Percentiles rank a stretch among this genome's conserved stretches.
phyloP scores from a whole-genome alignment of 2,329 filamentous ascomycete species.

The Truncatella angustata region DNA sequence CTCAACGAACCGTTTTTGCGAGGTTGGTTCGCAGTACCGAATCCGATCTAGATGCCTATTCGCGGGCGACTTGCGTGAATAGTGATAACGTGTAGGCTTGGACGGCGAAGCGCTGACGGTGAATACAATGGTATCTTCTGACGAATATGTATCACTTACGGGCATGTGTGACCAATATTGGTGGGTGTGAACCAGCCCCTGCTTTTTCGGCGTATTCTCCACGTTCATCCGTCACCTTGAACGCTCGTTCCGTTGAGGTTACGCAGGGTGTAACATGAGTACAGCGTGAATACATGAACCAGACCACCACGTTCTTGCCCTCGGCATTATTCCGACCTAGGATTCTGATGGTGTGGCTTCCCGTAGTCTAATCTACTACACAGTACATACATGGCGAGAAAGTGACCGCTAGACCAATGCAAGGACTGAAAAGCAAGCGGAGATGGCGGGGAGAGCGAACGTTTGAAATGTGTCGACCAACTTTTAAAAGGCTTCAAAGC shows the following conservation, averaged over 20 bases:
- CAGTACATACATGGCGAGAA: no score
- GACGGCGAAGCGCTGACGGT: neutral
- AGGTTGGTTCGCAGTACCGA: neutral
- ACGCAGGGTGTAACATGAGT: neutral
- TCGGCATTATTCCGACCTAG: neutral
- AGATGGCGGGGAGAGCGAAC: neutral
- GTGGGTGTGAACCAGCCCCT: neutral
- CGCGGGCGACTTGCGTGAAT: neutral
- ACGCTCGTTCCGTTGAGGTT: neutral
- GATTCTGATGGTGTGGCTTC: neutral
- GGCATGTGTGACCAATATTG: neutral
- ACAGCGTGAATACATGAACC: neutral
- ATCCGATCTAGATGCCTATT: neutral
- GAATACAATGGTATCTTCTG: neutral
- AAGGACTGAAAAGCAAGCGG: neutral
- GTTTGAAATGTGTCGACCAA: neutral
- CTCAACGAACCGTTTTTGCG: conserved; percentile 1
- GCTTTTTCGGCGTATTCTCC: conserved; percentile 5
- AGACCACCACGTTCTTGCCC: conserved; percentile 2
- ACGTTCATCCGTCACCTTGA: neutral
- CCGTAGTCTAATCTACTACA: no score
- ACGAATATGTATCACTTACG: neutral
- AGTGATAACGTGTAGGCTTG: neutral
- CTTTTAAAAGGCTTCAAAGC: neutral
- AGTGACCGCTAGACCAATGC: no score